A percentile compares a stretch with the other conserved stretches of the same genome.
Evolutionary conservation across 768 basidiomycete species (phyloP).

Genomic region (Botryobasidium botryosum): DNA sequence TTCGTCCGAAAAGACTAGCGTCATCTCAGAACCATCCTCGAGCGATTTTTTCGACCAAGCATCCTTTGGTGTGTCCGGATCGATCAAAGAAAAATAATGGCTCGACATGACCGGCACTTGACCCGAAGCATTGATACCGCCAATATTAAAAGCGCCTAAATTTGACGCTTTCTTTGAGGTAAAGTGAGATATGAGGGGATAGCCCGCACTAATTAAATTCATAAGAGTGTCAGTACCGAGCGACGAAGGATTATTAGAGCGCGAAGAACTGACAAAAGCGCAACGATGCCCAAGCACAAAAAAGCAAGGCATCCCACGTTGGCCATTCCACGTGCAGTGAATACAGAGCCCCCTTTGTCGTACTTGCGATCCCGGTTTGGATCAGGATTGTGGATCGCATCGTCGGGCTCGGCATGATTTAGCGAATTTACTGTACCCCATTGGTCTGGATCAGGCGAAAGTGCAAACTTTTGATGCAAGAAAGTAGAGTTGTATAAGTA

Average conservation of each 20-base stretch:
- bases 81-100: constrained; percentile 37
- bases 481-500: too few species aligned
- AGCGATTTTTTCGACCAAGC: constrained; percentile 41
- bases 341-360: constrained; percentile 21
- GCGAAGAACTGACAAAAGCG: constrained; percentile 15
- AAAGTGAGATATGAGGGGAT: constrained; percentile 6
- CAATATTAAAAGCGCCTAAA: constrained; percentile 56
- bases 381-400: constrained; percentile 11
- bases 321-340: constrained; percentile 20
- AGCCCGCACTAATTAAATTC: constrained; percentile 1
- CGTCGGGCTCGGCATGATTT: constrained; percentile 6
- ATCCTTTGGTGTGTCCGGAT: constrained; percentile 50
- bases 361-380: constrained; percentile 13
- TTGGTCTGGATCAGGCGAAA: constrained; percentile 9
- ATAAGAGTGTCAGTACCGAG: too few species aligned
- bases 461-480: too few species aligned
- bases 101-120: constrained; percentile 57
- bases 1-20: constrained; percentile 75
- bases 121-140: constrained; percentile 72
- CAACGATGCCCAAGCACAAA: constrained; percentile 16
- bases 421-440: constrained; percentile 12
- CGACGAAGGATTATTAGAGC: too few species aligned
- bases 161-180: neutral
- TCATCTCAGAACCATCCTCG: constrained; percentile 37
- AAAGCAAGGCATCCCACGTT: constrained; percentile 23